phyloP scores from a whole-genome alignment of 805 yeast species.

The Priceomyces fermenticarens region DNA sequence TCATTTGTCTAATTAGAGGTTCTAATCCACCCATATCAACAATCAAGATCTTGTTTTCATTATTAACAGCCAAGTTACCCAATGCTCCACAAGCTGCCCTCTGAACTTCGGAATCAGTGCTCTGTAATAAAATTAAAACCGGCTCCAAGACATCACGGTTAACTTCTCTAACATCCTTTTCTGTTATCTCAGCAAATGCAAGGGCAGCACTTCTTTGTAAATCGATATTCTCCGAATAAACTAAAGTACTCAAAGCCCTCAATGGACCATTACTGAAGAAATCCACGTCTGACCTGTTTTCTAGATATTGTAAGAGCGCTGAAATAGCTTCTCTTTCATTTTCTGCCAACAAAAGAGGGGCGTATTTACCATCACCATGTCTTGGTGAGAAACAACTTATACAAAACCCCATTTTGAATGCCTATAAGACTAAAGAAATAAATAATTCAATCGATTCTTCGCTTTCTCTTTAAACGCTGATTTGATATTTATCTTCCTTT shows the following conservation, averaged over 20 bases:
- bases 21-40: slow-evolving; percentile 98
- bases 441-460: too few relatives aligned
- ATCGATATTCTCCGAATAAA: slow-evolving; percentile 91
- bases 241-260: slow-evolving; percentile 86
- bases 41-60: slow-evolving; percentile 86
- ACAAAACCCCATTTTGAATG: slow-evolving; percentile 37
- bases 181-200: slow-evolving; percentile 98
- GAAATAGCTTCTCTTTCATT: slow-evolving; percentile 97
- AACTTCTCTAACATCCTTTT: slow-evolving; percentile 89
- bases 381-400: slow-evolving; percentile 40
- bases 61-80: slow-evolving; percentile 97
- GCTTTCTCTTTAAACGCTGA: too few relatives aligned
- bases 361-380: slow-evolving; percentile 59
- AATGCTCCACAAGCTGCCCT: slow-evolving; percentile 98
- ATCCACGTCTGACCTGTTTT: slow-evolving; percentile 83
- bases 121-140: slow-evolving; percentile 79
- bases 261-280: slow-evolving; percentile 85
- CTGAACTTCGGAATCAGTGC: slow-evolving; percentile 90
- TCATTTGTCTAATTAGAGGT: slow-evolving; percentile 96
- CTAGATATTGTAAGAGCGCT: slow-evolving; percentile 81
- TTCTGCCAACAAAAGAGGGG: slow-evolving; percentile 79
- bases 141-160: slow-evolving; percentile 92
- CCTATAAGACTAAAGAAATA: too few relatives aligned
- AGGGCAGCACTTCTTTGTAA: slow-evolving; percentile 95
- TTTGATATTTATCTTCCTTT: too few relatives aligned